phyloP scores from a whole-genome alignment of 179 eudicot genomes.

The Amaranthus tricolor region DNA sequence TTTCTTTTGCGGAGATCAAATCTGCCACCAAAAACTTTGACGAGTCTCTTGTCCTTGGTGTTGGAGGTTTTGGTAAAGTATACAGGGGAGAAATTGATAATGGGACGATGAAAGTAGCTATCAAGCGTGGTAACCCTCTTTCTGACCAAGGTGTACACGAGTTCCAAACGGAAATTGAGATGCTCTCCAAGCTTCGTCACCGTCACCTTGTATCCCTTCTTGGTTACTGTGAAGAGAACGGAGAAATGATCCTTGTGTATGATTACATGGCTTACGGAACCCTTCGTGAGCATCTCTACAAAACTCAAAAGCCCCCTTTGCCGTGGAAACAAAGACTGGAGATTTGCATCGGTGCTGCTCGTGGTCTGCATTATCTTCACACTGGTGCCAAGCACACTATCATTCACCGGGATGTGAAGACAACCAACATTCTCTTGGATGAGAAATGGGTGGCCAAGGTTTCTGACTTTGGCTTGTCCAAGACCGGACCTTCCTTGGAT shows the following conservation, averaged over 20 bases:
- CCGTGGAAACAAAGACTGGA: conserved; percentile 95
- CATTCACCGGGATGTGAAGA: conserved; percentile 95
- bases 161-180: conserved; percentile 92
- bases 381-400: conserved; percentile 92
- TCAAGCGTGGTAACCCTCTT: conserved; percentile 82
- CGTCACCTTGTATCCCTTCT: conserved; percentile 88
- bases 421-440: conserved; percentile 85
- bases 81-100: conserved; percentile 81
- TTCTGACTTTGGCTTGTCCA: conserved; percentile 88
- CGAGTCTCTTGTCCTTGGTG: conserved; percentile 78
- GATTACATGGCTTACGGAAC: conserved; percentile 95
- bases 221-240: conserved; percentile 90
- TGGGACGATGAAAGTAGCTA: conserved; percentile 70
- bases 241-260: conserved; percentile 88
- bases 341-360: conserved; percentile 91
- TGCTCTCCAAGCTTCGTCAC: conserved; percentile 95
- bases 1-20: conserved; percentile 80
- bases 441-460: conserved; percentile 98
- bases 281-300: conserved; percentile 88
- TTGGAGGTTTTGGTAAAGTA: conserved; percentile 95
- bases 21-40: conserved; percentile 88
- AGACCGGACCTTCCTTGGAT: conserved; percentile 83
- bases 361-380: conserved; percentile 91
- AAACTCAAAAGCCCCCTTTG: conserved; percentile 78
- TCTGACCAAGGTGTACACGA: conserved; percentile 92